Base-by-base conservation (phyloP, 2,329 filamentous ascomycete species). In the Ophiostoma sp. region DNA sequence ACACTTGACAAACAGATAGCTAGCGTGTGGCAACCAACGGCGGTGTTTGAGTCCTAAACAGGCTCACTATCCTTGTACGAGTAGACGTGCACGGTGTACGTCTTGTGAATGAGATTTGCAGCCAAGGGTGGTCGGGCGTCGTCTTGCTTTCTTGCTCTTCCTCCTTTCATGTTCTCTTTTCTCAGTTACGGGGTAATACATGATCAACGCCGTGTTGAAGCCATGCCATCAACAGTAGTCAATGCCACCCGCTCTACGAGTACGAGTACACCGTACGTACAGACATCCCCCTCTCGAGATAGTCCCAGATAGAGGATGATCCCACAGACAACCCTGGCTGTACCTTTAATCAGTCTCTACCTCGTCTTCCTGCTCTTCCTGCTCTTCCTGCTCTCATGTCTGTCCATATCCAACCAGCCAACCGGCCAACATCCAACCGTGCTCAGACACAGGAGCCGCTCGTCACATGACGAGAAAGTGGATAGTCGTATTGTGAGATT, bases 11-110 rank as follows among this genome's bases (percentile, higher is more conserved):
- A 27, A 27, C 27, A 27, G 27, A 27, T 27, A 27, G 27, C 27
- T 27, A 27, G 27, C 27, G 27, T 27, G 27, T 27, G 27, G 27
- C 27, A 27, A 27, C 52, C 52, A 38, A 27, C 52, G 27, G 27
- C 52, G 52, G 52, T 38, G 52, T 58, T 58, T 58, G 52, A 27
- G 52, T 58, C 52, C 27, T 58, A 58, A 58, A 58, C n/a, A 5
- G 52, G 52, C 52, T 16, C 16, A 5, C 11, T n/a, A 49, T n/a
- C 45, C 45, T 49, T 49, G 45, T 44, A n/a, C 42, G 42, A 44
- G 42, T 49, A 45, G 42, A 45, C 14, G 8, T 44, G 42, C 8
- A 45, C 14, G 42, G 9, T 45, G 9, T 8, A 45, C 42, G 42
- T 27, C 27, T 27, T 27, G 27, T 27, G 27, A 27, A 27, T 27